Conservation (phyloP, 805 yeast genomes). For the Kluyveromyces starmeri region DNA sequence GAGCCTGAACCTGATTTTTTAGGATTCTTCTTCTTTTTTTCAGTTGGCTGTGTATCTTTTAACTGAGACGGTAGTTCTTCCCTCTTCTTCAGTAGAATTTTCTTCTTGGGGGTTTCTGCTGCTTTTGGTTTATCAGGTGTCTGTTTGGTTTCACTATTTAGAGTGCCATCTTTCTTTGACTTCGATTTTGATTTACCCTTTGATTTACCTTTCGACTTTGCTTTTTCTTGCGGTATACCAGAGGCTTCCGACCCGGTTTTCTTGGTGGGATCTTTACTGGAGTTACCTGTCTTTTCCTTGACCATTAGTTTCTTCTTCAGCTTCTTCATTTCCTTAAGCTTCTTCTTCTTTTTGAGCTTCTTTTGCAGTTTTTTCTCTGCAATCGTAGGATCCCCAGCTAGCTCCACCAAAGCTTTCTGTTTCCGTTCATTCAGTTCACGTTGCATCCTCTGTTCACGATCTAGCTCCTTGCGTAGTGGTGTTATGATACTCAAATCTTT, state of each 20-base stretch:
- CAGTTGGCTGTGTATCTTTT: too few relatives aligned
- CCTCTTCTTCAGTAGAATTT: neutral
- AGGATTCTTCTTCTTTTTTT: too few relatives aligned
- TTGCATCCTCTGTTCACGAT: slow-evolving; percentile 15
- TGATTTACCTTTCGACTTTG: neutral
- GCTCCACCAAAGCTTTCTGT: slow-evolving; percentile 19
- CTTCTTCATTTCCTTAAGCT: slow-evolving; percentile 8
- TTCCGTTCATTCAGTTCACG: slow-evolving; percentile 14
- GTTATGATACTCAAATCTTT: slow-evolving; percentile 23
- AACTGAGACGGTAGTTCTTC: too few relatives aligned
- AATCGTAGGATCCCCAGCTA: slow-evolving; percentile 17
- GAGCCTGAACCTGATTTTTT: too few relatives aligned
- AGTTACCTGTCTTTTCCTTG: slow-evolving; percentile 2
- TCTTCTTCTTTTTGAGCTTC: slow-evolving; percentile 17
- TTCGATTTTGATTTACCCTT: slow-evolving; percentile 1
- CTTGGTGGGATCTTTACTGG: neutral
- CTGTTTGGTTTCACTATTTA: neutral
- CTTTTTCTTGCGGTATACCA: slow-evolving; percentile 1
- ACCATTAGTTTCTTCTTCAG: slow-evolving; percentile 2
- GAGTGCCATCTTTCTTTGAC: neutral
- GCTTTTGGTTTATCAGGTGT: neutral
- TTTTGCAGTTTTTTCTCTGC: slow-evolving; percentile 10
- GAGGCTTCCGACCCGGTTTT: slow-evolving; percentile 1
- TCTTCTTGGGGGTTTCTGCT: neutral
- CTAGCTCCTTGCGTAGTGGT: slow-evolving; percentile 22